Base-by-base conservation (phyloP, 2,329 filamentous ascomycete genomes). In the Acephala macrosclerotiorum region DNA sequence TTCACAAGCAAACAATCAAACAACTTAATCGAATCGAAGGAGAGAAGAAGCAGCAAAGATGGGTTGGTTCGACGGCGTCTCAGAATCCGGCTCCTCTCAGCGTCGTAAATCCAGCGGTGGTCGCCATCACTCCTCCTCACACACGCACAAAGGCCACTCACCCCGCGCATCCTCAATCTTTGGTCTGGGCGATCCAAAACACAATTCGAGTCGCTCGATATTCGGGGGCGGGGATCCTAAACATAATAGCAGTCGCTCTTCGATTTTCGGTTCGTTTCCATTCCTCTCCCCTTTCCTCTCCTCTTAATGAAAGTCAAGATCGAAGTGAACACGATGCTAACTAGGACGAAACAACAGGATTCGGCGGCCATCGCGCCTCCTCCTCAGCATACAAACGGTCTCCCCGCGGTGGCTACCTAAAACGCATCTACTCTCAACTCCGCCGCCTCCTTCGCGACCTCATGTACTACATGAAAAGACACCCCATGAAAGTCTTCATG, bases 401-500 rank as follows among this genome's bases (percentile, higher is more conserved):
- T 20, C 92, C 95, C 1, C 91, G 95, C 71, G 85, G 88, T 66
- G 91, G 89, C 75, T 97, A 96, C 81, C 80, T 97, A 69, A 82
- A 88, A 63, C 89, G 90, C 71, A 84, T 93, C 56, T 85, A 93
- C 77, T 87, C 87, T 78, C 90, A 93, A 74, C 87, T 97, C 67
- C 91, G 90, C 76, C 89, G 91, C 51, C 87, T 97, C 68, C 81
- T 97, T 64, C 91, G 91, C 74, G 90, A 97, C 76, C 88, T 97
- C 9, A 84, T 91, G 77, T 87, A 90, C 77, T 97, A 95, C 80
- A 91, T 92, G 74, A 91, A 92, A 76, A 85, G 88, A 42, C 91
- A 97, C 80, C 95, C 94, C 0, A 81, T 93, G 76, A 96, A 96
- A 80, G 92, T 97, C 57, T 92, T 97, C 82, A 84, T 92, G 83